Conservation (phyloP, 257 asterid species). For the Cinchona pubescens region DNA sequence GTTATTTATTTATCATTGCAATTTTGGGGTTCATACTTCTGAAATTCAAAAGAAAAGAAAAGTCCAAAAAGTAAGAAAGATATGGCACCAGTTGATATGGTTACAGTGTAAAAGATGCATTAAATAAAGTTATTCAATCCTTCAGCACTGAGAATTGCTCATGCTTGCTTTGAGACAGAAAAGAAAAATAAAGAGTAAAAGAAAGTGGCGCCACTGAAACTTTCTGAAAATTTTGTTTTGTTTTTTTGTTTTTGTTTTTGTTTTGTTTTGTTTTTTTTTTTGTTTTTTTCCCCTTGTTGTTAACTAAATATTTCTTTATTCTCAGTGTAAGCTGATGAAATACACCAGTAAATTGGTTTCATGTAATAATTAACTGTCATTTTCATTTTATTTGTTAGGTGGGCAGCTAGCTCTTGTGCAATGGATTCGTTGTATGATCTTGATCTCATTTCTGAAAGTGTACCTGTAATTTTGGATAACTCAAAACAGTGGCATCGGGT, state of each 20-base stretch:
- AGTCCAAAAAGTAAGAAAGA: not conserved
- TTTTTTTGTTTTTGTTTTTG: no score
- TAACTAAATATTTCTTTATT: no score
- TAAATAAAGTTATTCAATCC: not conserved
- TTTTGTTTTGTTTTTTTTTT: no score
- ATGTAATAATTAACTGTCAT: not conserved
- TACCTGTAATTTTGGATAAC: constrained; percentile 86
- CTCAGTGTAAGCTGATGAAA: not conserved
- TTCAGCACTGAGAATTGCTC: not conserved
- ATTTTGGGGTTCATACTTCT: not conserved
- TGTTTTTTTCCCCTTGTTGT: no score
- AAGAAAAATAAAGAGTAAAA: not conserved
- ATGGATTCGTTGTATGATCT: constrained; percentile 85
- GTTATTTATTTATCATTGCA: no score
- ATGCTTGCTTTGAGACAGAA: not conserved
- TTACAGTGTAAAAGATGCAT: not conserved
- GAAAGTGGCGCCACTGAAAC: not conserved
- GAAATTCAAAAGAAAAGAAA: not conserved
- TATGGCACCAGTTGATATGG: not conserved
- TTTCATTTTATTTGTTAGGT: constrained; percentile 42
- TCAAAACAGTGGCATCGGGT: constrained; percentile 83
- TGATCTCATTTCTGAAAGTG: constrained; percentile 62
- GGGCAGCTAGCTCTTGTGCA: constrained; percentile 71
- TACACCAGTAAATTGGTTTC: not conserved
- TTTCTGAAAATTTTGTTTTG: not conserved